Evolutionary conservation across 441 rosid species (phyloP), one percentile per base, ranked within the genome.

Genomic region (Euphorbia neoarborescens): DNA sequence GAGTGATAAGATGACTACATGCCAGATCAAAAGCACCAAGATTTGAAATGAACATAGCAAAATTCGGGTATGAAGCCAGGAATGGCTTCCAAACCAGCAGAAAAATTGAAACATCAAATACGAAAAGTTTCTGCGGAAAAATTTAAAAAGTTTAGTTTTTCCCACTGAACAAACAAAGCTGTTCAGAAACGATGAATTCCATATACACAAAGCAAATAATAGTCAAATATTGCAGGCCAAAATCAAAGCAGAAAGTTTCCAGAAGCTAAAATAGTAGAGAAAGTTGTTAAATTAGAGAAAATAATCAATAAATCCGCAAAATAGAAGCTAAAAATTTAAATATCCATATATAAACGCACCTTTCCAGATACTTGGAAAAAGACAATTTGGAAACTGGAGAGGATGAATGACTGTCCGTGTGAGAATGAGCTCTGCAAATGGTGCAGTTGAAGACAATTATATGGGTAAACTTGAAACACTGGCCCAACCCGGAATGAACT

Each of bases 301-400:
- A 12, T 63, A 38, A 40, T 42, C 54, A 24, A 64, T 2, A 38
- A 8, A 62, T 3, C 5, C 22, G n/a, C 15, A 65, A 65, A 44
- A 15, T 4, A 6, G n/a, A 44, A 25, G 51, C 38, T 27, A 44
- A 42, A 5, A 66, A 48, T 48, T 34, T 46, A 51, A 50, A 50
- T 8, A 34, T 57, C 44, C 58, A 51, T n/a, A n/a, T n/a, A n/a
- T n/a, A 19, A 66, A 14, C 34, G 15, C 56, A 68, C 71, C 62
- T 68, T 22, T 19, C 42, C n/a, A 27, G 59, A 25, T 27, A 68
- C 19, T 35, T 1, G 8, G 25, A 57, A 40, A 11, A n/a, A 6
- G 30, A 40, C 53, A 40, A 24, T 6, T 60, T 34, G 6, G 30
- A 38, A 37, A 22, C 11, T 19, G 27, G 4, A 20, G 57, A 51